Evolutionary conservation across 164 flowering plant genomes (phyloP), one percentile per base, ranked within the genome.

Genomic region (Liriodendron chinense): DNA sequence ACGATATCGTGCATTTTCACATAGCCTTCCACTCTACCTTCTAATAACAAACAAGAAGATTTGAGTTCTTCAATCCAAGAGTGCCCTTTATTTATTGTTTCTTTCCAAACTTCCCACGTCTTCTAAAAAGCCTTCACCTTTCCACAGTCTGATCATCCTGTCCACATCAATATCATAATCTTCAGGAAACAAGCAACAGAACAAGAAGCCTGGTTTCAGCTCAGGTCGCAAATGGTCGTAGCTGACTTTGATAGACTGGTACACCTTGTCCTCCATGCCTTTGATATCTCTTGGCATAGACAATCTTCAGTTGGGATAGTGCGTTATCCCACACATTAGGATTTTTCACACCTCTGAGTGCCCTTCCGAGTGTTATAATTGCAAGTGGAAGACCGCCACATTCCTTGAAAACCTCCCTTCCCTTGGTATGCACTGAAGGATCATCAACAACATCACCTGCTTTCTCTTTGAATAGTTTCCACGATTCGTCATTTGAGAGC

Each of bases 301-400:
- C 0, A 5, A n/a, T 34, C 21, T 53, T 74, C 63, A 79, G 13
- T 70, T 74, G 70, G 1, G 12, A 28, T 9, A 74, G 24, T 20
- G 82, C 79, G 72, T 79, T 53, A 10, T 68, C 21, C 84, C 82
- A 79, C 10, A 82, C 61, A 18, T 12, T 16, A 47, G 8, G 69
- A 20, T 47, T 65, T 47, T 76, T 82, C 18, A 53, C 59, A 1
- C n/a, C 75, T 47, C 78, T 71, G 76, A 82, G 70, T 1, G 84
- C 75, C 22, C 22, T 57, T 43, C 72, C 84, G 47, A 79, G 5
- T 34, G 78, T 65, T 6, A 25, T 57, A 26, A 82, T 68, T 0
- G 84, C 82, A 21, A 82, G 48, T n/a, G 84, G 84, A 71, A 82
- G 64, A 16, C 84, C 80, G 7, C 78, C 61, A 69, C 84, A 79